A percentile compares a stretch with the other conserved stretches of the same genome.
Evolutionary conservation across 2,329 filamentous ascomycete genomes (phyloP).

Genomic region (Talaromyces rugulosus): DNA sequence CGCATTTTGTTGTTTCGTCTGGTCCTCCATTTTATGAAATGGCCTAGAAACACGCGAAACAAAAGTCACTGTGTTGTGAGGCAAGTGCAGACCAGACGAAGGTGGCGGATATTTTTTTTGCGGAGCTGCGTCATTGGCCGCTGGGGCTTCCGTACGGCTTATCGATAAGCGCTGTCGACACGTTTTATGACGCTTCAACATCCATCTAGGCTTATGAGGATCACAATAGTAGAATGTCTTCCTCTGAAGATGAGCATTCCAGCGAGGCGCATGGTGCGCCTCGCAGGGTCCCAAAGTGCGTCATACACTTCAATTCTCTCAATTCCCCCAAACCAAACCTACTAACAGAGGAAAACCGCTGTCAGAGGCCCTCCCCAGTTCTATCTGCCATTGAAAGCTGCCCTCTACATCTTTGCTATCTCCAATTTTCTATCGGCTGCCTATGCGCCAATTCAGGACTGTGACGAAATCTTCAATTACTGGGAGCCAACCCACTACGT

Average conservation of each 20-base stretch:
- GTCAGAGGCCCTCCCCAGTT: slow-evolving; percentile 45
- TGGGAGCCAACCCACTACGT: slow-evolving; percentile 97
- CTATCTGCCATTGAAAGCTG: slow-evolving; percentile 65
- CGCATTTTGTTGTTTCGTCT: slow-evolving; percentile 11
- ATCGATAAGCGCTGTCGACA: slow-evolving; percentile 11
- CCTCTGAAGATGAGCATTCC: slow-evolving; percentile 13
- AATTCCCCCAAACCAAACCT: background rate
- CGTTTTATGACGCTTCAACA: background rate
- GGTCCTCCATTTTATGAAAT: slow-evolving; percentile 23
- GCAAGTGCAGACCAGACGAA: slow-evolving; percentile 1
- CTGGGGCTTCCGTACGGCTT: slow-evolving; percentile 3
- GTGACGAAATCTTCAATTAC: slow-evolving; percentile 98
- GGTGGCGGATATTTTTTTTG: slow-evolving; percentile 12
- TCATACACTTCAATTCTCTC: background rate
- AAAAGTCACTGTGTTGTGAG: background rate
- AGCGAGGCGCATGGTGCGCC: slow-evolving; percentile 12
- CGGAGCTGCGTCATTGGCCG: slow-evolving; percentile 9
- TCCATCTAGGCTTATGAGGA: background rate
- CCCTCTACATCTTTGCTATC: slow-evolving; percentile 74
- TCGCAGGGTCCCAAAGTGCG: slow-evolving; percentile 9
- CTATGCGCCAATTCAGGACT: slow-evolving; percentile 91
- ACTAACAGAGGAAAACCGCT: slow-evolving; percentile 18
- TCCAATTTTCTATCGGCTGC: slow-evolving; percentile 72
- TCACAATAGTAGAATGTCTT: slow-evolving; percentile 6
- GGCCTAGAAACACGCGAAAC: background rate